Base-by-base conservation (phyloP, 345 rosid genomes). In the Pugionium cornutum region DNA sequence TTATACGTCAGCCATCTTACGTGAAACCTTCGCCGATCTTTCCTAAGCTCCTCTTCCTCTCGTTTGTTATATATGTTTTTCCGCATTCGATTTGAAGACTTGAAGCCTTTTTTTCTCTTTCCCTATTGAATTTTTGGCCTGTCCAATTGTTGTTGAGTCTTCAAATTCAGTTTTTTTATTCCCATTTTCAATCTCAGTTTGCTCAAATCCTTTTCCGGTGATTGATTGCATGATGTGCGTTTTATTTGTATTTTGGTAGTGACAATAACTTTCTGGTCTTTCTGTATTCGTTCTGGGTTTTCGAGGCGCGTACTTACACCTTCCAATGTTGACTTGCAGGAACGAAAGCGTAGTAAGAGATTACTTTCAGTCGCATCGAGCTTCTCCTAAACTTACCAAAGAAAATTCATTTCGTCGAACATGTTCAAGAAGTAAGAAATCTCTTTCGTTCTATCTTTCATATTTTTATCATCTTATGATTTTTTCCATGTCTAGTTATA, bases 371-470 rank as follows among this genome's bases (percentile, higher is more conserved):
- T 18, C 18, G 18, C 18, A 18, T 18, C 18, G 18, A 18, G 18
- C 18, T 18, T 18, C 18, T 18, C 18, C 18, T 18, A 18, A 18
- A 18, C 18, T 18, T 18, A 18, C 18, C 18, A 18, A 18, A 18
- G 18, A 18, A 35, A 25, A 1, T 5, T 36, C 36, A 25, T 44
- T 47, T 66, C 46, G 3, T 55, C 77, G 7, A 74, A 33, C 31
- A 74, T 74, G 77, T 74, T 74, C 43, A 74, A 67, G 30, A 74
- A 74, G 77, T 74, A 62, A 54, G 64, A 41, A 47, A 18, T 47
- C 18, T 18, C 18, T 18, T 18, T 18, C 18, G 18, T 18, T 18
- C 18, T 18, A 18, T 18, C 18, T 18, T 18, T 18, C 18, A 18
- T 18, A 18, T 18, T 18, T 18, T 18, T 18, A 18, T 18, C 18